These are phyloP conservation scores for Suillus hirtellus DNA, from an alignment of 768 basidiomycete species.

Conservation along the genomic window DNA sequence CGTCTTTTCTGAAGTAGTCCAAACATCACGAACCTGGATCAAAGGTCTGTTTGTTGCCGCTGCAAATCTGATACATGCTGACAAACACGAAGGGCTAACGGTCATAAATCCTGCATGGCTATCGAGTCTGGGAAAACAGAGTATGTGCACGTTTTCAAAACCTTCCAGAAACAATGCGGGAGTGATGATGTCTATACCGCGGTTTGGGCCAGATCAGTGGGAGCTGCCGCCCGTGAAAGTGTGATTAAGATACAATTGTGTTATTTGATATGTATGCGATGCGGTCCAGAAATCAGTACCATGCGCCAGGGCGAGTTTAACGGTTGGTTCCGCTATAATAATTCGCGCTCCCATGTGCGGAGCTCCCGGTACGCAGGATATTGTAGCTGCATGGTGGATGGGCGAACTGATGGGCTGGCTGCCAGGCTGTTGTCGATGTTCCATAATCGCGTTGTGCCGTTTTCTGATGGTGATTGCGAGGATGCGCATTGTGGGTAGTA, in stretches of 20 bases:
- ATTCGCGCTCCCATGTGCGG: too few relatives aligned
- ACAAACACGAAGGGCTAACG: conserved; percentile 61
- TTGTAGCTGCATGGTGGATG: too few relatives aligned
- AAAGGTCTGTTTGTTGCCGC: conserved; percentile 55
- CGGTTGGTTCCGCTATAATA: too few relatives aligned
- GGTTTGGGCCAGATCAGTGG: conserved; percentile 85
- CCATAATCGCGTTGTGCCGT: too few relatives aligned
- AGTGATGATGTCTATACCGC: conserved; percentile 72
- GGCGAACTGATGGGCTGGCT: too few relatives aligned
- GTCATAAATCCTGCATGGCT: conserved; percentile 89
- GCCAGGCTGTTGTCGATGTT: too few relatives aligned
- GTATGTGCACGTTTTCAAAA: conserved; percentile 88
- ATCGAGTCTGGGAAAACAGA: conserved; percentile 70
- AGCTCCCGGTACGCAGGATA: too few relatives aligned
- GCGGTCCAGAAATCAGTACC: neutral
- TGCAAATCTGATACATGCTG: neutral
- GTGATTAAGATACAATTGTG: conserved; percentile 19
- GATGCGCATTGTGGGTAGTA: too few relatives aligned
- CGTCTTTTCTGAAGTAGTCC: conserved; percentile 79
- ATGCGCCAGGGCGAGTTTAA: neutral
- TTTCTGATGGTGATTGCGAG: too few relatives aligned
- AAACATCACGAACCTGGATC: conserved; percentile 72
- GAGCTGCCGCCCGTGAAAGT: conserved; percentile 68
- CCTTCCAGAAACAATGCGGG: conserved; percentile 71
- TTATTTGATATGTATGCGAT: conserved; percentile 13